phyloP scores from a whole-genome alignment of 2,329 filamentous ascomycete genomes.

The Elsinoe ampelina region DNA sequence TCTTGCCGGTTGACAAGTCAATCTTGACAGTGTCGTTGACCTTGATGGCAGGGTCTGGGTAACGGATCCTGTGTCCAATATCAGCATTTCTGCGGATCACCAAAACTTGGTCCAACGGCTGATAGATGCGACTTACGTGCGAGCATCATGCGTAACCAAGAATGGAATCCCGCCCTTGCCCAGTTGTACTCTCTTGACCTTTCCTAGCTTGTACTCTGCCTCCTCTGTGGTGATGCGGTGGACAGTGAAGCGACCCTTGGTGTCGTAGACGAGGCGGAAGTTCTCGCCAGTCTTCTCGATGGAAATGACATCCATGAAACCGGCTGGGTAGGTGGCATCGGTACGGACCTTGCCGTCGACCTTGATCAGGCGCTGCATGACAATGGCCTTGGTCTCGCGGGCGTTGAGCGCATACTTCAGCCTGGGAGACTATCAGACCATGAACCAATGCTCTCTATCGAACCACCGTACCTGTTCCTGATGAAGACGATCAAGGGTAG shows the following conservation, averaged over 20 bases:
- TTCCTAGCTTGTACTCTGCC: slow-evolving; percentile 99
- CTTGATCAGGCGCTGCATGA: slow-evolving; percentile 99
- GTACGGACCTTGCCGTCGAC: slow-evolving; percentile 99
- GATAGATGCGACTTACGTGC: slow-evolving; percentile 99
- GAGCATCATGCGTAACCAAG: slow-evolving; percentile 99
- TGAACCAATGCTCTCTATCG: not conserved
- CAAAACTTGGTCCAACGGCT: slow-evolving; percentile 99
- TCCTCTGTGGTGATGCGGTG: slow-evolving; percentile 98
- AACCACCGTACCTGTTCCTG: slow-evolving; percentile 51
- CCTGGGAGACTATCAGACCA: slow-evolving; percentile 45
- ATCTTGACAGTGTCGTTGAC: slow-evolving; percentile 99
- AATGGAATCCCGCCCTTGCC: slow-evolving; percentile 99
- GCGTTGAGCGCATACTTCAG: slow-evolving; percentile 99
- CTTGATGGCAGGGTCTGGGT: slow-evolving; percentile 96
- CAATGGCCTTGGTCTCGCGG: slow-evolving; percentile 93
- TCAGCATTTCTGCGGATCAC: slow-evolving; percentile 42
- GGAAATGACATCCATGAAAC: slow-evolving; percentile 98
- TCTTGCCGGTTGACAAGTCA: slow-evolving; percentile 86
- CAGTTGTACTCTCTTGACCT: slow-evolving; percentile 99
- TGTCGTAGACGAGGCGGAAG: slow-evolving; percentile 99
- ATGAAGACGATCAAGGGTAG: slow-evolving; percentile 98
- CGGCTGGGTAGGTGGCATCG: slow-evolving; percentile 91
- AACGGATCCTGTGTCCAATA: slow-evolving; percentile 69
- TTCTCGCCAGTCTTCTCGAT: slow-evolving; percentile 99
- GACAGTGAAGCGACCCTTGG: slow-evolving; percentile 99